These are phyloP conservation scores for Oryza nivara DNA, from an alignment of 176 grass and related monocot genomes.

Conservation along the genomic window DNA sequence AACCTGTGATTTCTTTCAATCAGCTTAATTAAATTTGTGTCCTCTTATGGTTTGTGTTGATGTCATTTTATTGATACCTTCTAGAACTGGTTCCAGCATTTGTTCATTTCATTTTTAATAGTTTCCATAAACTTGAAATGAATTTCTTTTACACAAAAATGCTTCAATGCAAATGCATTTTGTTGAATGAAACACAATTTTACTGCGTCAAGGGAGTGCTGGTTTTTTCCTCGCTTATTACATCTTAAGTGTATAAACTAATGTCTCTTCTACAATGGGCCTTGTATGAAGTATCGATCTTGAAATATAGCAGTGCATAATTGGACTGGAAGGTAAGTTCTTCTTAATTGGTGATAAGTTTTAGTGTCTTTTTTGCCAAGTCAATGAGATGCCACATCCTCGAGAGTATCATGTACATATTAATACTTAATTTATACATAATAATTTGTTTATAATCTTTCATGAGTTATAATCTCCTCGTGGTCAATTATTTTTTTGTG, in stretches of 20 bases:
- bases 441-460: neutral
- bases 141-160: neutral
- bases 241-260: conserved; percentile 48
- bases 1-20: conserved; percentile 19
- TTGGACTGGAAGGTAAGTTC: conserved; percentile 63
- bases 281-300: conserved; percentile 55
- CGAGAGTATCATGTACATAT: neutral
- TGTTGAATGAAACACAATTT: neutral
- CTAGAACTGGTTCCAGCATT: neutral
- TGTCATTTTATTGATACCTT: neutral
- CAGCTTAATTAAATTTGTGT: neutral
- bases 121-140: conserved; percentile 2
- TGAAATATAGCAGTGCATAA: conserved; percentile 52
- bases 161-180: neutral
- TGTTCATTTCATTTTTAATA: neutral
- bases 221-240: conserved; percentile 5
- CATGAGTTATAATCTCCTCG: neutral
- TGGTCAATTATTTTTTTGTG: neutral
- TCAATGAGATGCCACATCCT: conserved; percentile 21
- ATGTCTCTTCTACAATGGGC: conserved; percentile 45
- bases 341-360: conserved; percentile 26
- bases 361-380: conserved; percentile 17
- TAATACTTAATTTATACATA: neutral
- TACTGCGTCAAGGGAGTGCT: neutral
- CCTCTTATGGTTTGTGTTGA: neutral